A percentile compares a stretch with the other conserved stretches of the same genome.
These are phyloP conservation scores for Secale cereale DNA, from an alignment of 176 grass and related monocot species.

Conservation along the genomic window DNA sequence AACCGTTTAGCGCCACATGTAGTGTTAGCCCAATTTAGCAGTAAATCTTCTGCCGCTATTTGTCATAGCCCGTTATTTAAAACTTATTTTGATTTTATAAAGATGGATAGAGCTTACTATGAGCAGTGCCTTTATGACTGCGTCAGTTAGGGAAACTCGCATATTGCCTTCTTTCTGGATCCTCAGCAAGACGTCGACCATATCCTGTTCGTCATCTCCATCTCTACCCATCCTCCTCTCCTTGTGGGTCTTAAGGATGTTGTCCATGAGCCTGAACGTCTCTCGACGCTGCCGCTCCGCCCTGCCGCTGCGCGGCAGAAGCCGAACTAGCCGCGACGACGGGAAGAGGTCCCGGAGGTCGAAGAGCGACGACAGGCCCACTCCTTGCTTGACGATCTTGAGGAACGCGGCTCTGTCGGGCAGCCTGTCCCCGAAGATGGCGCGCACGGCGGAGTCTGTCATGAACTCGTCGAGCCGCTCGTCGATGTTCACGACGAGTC, in stretches of 20 bases:
- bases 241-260: not conserved
- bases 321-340: no score
- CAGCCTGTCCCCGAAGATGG: not conserved
- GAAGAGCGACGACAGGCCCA: constrained; percentile 8
- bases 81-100: no score
- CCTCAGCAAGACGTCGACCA: constrained; percentile 29
- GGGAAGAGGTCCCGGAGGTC: constrained; percentile 7
- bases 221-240: not conserved
- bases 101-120: not conserved
- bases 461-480: constrained; percentile 18
- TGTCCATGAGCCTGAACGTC: constrained; percentile 5
- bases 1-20: no score
- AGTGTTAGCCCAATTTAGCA: no score
- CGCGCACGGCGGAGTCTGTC: constrained; percentile 19
- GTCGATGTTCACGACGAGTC: not conserved
- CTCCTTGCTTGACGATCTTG: not conserved
- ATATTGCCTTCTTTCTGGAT: not conserved
- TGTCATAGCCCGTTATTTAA: no score
- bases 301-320: not conserved
- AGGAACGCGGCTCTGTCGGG: constrained; percentile 12
- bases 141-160: constrained; percentile 10
- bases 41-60: no score
- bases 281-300: not conserved
- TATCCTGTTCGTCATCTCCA: not conserved
- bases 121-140: constrained; percentile 23